These are phyloP conservation scores for Fraxinus anomala DNA, from an alignment of 257 asterid genomes.

Conservation along the genomic window DNA sequence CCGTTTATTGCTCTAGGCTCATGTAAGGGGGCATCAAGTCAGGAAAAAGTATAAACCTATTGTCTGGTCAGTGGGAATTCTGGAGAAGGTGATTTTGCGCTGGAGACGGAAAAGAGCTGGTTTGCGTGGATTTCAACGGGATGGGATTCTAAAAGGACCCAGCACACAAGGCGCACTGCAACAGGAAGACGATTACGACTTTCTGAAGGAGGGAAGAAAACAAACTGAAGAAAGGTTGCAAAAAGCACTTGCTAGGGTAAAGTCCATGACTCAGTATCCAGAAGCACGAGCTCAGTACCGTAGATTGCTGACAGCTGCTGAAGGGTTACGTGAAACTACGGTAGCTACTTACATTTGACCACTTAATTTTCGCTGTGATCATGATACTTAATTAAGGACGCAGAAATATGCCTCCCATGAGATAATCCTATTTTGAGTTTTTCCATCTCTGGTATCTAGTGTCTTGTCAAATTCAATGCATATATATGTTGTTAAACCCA, in stretches of 20 bases:
- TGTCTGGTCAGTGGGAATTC: slow-evolving; percentile 88
- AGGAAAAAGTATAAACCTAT: slow-evolving; percentile 85
- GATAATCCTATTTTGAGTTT: neutral
- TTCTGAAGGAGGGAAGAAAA: slow-evolving; percentile 85
- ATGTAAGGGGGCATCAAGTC: slow-evolving; percentile 95
- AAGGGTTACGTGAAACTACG: slow-evolving; percentile 78
- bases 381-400: neutral
- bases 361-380: neutral
- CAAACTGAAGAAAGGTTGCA: slow-evolving; percentile 83
- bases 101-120: slow-evolving; percentile 96
- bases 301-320: slow-evolving; percentile 80
- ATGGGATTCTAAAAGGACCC: slow-evolving; percentile 46
- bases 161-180: slow-evolving; percentile 30
- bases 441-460: neutral
- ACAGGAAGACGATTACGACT: slow-evolving; percentile 78
- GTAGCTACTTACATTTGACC: slow-evolving; percentile 30
- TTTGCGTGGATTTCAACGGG: slow-evolving; percentile 76
- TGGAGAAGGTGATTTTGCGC: slow-evolving; percentile 89
- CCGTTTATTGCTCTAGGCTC: slow-evolving; percentile 66
- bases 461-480: neutral
- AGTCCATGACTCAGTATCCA: slow-evolving; percentile 85
- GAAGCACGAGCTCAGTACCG: slow-evolving; percentile 94
- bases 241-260: slow-evolving; percentile 86
- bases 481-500: neutral
- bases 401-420: neutral